Base-by-base conservation (phyloP, 2,329 filamentous ascomycete species). In the Pseudogymnoascus sp. region DNA sequence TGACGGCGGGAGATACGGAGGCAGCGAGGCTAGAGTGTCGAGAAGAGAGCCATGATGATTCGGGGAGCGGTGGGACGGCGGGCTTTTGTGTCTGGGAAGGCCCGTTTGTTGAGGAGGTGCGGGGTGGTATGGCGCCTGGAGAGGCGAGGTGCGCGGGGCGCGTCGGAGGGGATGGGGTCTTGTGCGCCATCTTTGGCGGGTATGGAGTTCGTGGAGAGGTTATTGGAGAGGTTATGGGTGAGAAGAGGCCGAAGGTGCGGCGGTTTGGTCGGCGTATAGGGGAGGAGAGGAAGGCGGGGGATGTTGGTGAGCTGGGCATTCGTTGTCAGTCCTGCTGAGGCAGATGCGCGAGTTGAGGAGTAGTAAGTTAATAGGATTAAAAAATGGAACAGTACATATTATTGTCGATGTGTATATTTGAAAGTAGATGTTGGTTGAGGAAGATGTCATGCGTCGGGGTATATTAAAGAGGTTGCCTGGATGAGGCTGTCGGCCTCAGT, bases 101-200 rank as follows among this genome's bases (percentile, higher is more conserved):
- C 36, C 69, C 66, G 36, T 74, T 80, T 63, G 83, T 85, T 1
- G 88, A 90, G 63, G 89, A 91, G 53, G 87, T 91, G 66, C 89
- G 84, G 2, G 87, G 86, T 18, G 90, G 89, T 63, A 92, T 91
- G 38, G 82, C 80, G 73, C 84, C 86, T 62, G 87, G 86, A n/a
- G 82, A 83, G n/a, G 62, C 65, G 38, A 42, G 34, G 36, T 21
- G 28, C 31, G 21, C 61, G 16, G 28, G 61, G 31, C 36, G 40
- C 14, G 40, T 53, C 25, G 59, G 36, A 28, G 42, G n/a, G 14
- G 36, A 23, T 31, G 28, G 59, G 5, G 38, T 23, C 16, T 23
- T 16, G 5, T 43, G 40, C 40, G 25, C 23, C 21, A 25, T 40
- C 21, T 12, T 40, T 11, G 23, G 42, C 16, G 23, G 28, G 31